Base-by-base conservation (phyloP, 768 basidiomycete genomes). In the Hypholoma fasciculare region DNA sequence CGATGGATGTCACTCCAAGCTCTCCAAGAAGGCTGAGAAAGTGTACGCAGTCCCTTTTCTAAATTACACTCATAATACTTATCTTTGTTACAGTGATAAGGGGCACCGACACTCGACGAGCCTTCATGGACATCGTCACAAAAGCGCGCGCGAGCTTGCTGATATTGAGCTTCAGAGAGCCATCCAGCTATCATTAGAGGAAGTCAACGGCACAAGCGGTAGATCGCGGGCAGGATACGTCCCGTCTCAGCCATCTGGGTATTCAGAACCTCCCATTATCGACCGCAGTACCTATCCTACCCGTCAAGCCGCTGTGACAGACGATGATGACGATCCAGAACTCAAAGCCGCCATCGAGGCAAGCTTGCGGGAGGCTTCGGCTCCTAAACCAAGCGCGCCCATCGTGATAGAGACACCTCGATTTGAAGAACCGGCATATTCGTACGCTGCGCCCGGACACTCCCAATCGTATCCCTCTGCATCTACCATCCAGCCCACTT, bases 261-360 rank as follows among this genome's bases (percentile, higher is more conserved):
- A 79, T 20, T 87, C 87, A 1, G 87, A 90, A 68, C 89, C 88
- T 6, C 93, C 90, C 9, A 77, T 90, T 43, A 82, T 88, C 56
- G 85, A 85, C 65, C 75, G 78, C 47, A 73, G 69, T 55, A 81
- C 79, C 52, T 82, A 80, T 14, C 73, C 79, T 49, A 60, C 65
- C 14, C 67, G 72, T 42, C 67, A 74, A 30, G 30, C 58, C 13
- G 63, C 67, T 14, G 54, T 56, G 17, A 54, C 67, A 14, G 75
- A 71, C 3, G 85, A 93, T 11, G 96, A 96, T 34, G 91, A 96
- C 3, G 96, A 99, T 71, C 90, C 91, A 11, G 95, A 98, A 57
- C 77, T 99, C 17, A 84, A 81, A 58, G 92, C 96, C 17, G 97
- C 97, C 0, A 99, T 99, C 51, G 94, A 98, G 68, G 97, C 97